These are phyloP conservation scores for Elsinoe australis DNA, from an alignment of 2,329 filamentous ascomycete species.

Conservation along the genomic window DNA sequence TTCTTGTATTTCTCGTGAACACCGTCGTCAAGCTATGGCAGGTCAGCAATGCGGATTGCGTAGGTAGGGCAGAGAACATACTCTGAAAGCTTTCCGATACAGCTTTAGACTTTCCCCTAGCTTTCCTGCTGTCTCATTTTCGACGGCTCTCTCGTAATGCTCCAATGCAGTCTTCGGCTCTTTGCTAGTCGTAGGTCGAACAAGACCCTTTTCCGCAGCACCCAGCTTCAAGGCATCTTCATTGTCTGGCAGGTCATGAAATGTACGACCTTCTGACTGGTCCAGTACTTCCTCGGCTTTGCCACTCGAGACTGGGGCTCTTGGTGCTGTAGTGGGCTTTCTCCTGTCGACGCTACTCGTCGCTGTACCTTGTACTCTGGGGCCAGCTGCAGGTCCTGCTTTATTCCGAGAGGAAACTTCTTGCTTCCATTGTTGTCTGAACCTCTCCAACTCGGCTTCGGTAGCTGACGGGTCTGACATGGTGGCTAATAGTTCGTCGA, in stretches of 20 bases:
- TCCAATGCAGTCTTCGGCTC: slow-evolving; percentile 74
- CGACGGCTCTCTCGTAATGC: slow-evolving; percentile 85
- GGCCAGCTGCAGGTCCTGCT: slow-evolving; percentile 19
- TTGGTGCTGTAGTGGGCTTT: slow-evolving; percentile 5
- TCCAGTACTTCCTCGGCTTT: slow-evolving; percentile 24
- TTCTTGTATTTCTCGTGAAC: slow-evolving; percentile 84
- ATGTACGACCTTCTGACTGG: slow-evolving; percentile 35
- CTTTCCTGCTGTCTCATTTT: slow-evolving; percentile 76
- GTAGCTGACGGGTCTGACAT: slow-evolving; percentile 25
- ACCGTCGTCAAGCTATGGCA: slow-evolving; percentile 63
- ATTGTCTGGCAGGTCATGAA: slow-evolving; percentile 42
- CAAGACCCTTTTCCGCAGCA: slow-evolving; percentile 33
- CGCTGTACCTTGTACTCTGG: neutral
- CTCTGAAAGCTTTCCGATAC: slow-evolving; percentile 84
- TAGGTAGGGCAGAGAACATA: slow-evolving; percentile 35
- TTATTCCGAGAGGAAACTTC: slow-evolving; percentile 57
- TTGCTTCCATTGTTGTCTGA: slow-evolving; percentile 77
- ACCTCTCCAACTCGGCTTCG: slow-evolving; percentile 69
- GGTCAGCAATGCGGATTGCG: neutral
- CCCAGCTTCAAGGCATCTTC: slow-evolving; percentile 38
- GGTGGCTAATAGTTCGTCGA: too few relatives aligned
- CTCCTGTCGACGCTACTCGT: neutral
- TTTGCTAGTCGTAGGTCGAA: slow-evolving; percentile 26
- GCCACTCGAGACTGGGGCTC: neutral
- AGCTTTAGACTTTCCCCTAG: slow-evolving; percentile 80